These are phyloP conservation scores for Lathyrus tuberosus DNA, from an alignment of 306 rosid species.

Conservation along the genomic window DNA sequence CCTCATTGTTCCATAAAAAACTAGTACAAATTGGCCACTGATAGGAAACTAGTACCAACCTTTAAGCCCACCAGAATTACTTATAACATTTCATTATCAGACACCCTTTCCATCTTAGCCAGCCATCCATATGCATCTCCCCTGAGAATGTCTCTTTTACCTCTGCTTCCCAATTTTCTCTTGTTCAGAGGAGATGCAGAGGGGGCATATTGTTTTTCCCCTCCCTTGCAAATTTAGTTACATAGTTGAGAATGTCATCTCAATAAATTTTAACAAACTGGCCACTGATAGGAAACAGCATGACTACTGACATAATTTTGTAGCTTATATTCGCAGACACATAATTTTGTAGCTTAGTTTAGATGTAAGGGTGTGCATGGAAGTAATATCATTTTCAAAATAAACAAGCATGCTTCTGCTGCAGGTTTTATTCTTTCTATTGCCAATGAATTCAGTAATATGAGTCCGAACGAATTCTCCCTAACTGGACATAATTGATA, in stretches of 20 bases:
- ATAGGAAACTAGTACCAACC: background rate
- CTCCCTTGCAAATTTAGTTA: background rate
- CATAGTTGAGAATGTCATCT: background rate
- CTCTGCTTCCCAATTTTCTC: constrained; percentile 21
- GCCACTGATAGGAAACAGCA: background rate
- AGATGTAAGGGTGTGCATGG: background rate
- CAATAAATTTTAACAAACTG: background rate
- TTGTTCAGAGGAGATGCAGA: background rate
- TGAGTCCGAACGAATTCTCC: background rate
- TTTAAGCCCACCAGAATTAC: background rate
- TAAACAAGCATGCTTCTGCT: background rate
- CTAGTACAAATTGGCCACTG: too few relatives aligned
- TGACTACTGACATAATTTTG: background rate
- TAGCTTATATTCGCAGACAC: background rate
- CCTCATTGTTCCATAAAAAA: too few relatives aligned
- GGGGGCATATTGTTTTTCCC: background rate
- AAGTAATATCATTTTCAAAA: background rate
- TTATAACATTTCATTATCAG: background rate
- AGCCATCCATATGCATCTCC: background rate
- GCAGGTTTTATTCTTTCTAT: background rate
- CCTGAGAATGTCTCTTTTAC: background rate
- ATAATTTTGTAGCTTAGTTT: background rate
- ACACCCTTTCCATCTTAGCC: background rate
- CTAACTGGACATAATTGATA: background rate
- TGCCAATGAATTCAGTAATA: background rate